Evolutionary conservation across 148 eudicot species (phyloP).

Genomic region (Arbutus unedo): DNA sequence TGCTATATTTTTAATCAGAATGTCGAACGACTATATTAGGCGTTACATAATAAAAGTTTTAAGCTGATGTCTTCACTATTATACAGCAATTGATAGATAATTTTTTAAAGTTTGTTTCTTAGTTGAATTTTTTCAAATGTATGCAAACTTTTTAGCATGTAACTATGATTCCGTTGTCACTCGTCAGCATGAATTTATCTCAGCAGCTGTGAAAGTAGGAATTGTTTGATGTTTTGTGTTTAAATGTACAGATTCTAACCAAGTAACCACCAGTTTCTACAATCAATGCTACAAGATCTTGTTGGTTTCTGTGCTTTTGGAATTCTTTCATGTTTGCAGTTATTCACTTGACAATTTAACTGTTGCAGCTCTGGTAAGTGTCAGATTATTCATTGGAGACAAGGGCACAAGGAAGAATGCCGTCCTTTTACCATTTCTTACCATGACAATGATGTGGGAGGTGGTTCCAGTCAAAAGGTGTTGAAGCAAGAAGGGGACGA

Average conservation of each 20-base stretch:
- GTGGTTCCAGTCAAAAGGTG: constrained; percentile 24
- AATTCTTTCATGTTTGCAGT: constrained; percentile 9
- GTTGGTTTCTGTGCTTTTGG: neutral
- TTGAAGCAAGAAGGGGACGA: constrained; percentile 27
- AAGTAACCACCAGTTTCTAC: neutral
- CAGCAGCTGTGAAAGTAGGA: neutral
- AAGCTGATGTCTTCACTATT: no score
- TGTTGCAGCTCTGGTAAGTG: constrained; percentile 87
- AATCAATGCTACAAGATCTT: neutral
- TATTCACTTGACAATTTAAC: constrained; percentile 7
- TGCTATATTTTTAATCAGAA: no score
- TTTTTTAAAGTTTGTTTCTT: neutral
- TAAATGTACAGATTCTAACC: neutral
- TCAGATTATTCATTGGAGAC: constrained; percentile 89
- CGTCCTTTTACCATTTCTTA: constrained; percentile 31
- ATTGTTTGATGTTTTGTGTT: neutral
- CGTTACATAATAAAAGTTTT: no score
- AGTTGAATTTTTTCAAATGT: neutral
- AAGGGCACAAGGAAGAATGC: constrained; percentile 83
- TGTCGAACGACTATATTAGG: no score
- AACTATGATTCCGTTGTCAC: neutral
- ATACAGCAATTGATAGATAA: neutral
- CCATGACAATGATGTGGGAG: constrained; percentile 30
- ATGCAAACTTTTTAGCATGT: neutral
- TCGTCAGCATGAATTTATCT: neutral